Evolutionary conservation across 1,284 basidiomycete genomes (phyloP), one percentile per base, ranked within the genome.

Genomic region (Microbotryum saponariae): DNA sequence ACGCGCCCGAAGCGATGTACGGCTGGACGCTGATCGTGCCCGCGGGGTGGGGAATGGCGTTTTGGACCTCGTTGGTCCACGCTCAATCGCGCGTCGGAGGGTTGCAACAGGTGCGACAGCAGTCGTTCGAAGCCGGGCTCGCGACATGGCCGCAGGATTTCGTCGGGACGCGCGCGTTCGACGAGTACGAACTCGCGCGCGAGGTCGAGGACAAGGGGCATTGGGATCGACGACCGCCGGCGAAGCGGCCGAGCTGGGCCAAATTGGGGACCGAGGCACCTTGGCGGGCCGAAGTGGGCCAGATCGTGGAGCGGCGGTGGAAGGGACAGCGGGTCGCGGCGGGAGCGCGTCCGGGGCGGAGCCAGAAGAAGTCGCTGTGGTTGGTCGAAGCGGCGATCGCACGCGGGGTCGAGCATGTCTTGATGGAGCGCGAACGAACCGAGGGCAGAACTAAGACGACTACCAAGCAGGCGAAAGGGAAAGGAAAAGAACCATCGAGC

Each of bases 1-100:
- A n/a, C n/a, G 16, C 33, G 4, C n/a, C 53, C 4, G 33, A 46
- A 18, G 29, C 57, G 1, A 77, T 89, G 42, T 84, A 91, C 69
- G 90, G 91, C 44, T 94, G 87, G 85, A 89, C 85, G 2, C 77
- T 97, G 6, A 78, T 93, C 29, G 75, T 93, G 37, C 91, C 92
- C 2, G 79, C 83, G 2, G 89, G 89, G 10, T 97, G 91, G 91
- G 80, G 82, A 1, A 91, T 91, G 85, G 79, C 90, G 1, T 89
- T 96, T 75, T 83, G 89, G 64, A 81, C 81, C 29, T 91, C 91
- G 0, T 81, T 97, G 49, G 80, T 82, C 9, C 84, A 85, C 74
- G 89, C 90, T 1, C 85, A 86, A 25, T 87, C 87, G 0, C 85
- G 89, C 4, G 81, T 92, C 9, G 86, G 81, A 2, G 91, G 91